Evolutionary conservation across 305 asterid species (phyloP), one percentile per base, ranked within the genome.

Genomic region (Fraxinus dipetala): DNA sequence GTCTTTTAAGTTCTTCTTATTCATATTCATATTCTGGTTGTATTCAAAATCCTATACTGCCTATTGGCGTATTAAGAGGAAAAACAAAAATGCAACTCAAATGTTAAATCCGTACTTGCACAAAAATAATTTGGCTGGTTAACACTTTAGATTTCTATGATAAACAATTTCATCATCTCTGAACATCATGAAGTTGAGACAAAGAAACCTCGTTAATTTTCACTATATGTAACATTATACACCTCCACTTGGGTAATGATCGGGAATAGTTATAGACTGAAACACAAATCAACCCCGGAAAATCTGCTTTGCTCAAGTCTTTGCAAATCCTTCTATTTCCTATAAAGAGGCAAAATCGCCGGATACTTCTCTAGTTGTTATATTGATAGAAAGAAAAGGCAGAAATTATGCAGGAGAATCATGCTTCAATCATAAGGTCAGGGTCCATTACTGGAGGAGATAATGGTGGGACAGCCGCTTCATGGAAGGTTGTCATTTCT

Each of bases 211-310:
- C 74, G 24, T 84, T 31, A 80, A 79, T 85, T 84, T 24, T 79
- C 83, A 85, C 85, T 51, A 79, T 26, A 22, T 3, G 54, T 83
- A 81, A 85, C 82, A 87, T 82, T 90, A 82, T 91, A 93, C 97
- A 86, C 90, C 92, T 90, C 93, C 94, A 95, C 96, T 92, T 92
- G 96, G 97, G 95, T 93, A 93, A 85, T 90, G 97, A 92, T 94
- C 97, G 96, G 96, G 94, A 94, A 90, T 73, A 80, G 87, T 90
- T 86, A 81, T 48, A 72, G 32, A 84, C 79, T 59, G 78, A 80
- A 84, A 85, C 89, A 84, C 78, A 78, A 85, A 73, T 30, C 54
- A 78, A 51, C 82, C 79, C 79, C 45, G 22, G 61, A 30, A 70
- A 63, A 70, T 78, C 86, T 78, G 86, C 91, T 94, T 86, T 85